Evolutionary conservation across 306 rosid genomes (phyloP), one percentile per base, ranked within the genome.

Genomic region (Fragaria nilgerrensis): DNA sequence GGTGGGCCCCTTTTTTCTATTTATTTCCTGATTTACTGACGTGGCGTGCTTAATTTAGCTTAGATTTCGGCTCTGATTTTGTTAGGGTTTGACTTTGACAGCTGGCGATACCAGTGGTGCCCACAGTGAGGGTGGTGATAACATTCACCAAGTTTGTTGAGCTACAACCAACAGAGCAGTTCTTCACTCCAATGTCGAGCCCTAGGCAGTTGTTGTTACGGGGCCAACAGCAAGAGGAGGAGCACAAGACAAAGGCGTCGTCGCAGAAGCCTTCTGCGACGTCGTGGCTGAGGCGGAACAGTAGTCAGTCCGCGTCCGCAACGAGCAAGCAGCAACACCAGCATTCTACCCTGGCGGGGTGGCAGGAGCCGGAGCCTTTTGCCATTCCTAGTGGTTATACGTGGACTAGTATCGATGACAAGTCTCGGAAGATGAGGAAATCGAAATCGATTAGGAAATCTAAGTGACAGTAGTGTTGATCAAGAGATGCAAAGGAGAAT

Each of bases 101-200:
- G 98, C 82, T 95, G 74, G 98, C 96, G 9, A 95, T 95, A 17
- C 97, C 98, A 25, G 97, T 90, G 84, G 97, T 95, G 77, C 97
- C 97, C 20, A 95, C 98, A 0, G 98, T 94, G 83, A 92, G 95
- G 70, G 98, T 94, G 55, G 96, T 95, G 81, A 88, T 95, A 77
- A 92, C 98, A 13, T 95, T 95, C 85, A 95, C 98, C 3, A 95
- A 95, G 90, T 92, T 95, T 58, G 92, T 88, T 23, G 97, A 94
- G 78, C 92, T 92, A 29, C 90, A 86, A 77, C 95, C 97, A 4
- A 39, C 68, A 2, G 97, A 95, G 81, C 85, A 86, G 76, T 95
- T 95, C 84, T 95, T 75, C 86, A 95, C 97, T 2, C 98, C 98
- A 6, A 77, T 88, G 45, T 89, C 98, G 12, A 95, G 98, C 75